A percentile compares a stretch with the other conserved stretches of the same genome.
These are phyloP conservation scores for Didymellaceae sp. DNA, from an alignment of 2,329 filamentous ascomycete genomes.

Conservation along the genomic window DNA sequence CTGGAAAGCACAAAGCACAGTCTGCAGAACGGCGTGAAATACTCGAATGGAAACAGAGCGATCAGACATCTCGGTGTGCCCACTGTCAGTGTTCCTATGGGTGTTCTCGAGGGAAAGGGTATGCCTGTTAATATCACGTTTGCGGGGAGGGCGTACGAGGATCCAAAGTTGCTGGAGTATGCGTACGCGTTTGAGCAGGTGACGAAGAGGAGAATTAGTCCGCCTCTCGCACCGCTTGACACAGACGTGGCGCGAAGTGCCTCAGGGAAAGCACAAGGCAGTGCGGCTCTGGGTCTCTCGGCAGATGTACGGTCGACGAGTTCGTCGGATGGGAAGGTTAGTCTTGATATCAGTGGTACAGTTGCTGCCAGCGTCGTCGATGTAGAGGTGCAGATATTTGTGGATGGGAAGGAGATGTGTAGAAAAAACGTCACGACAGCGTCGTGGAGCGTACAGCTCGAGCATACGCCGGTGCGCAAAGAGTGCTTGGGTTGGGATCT, in stretches of 20 bases:
- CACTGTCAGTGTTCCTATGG: constrained; percentile 62
- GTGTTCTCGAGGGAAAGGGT: constrained; percentile 51
- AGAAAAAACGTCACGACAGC: neutral
- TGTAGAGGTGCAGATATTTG: constrained; percentile 22
- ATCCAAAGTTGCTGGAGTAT: constrained; percentile 42
- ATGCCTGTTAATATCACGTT: constrained; percentile 64
- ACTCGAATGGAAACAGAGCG: constrained; percentile 61
- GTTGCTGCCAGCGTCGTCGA: neutral
- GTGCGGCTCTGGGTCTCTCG: neutral
- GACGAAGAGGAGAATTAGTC: constrained; percentile 20
- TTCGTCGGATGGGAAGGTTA: neutral
- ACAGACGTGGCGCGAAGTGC: constrained; percentile 19
- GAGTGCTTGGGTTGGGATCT: constrained; percentile 35
- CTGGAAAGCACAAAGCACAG: constrained; percentile 43
- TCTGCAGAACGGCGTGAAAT: constrained; percentile 60
- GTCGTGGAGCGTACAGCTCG: constrained; percentile 19
- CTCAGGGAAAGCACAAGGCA: neutral
- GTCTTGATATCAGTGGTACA: constrained; percentile 2
- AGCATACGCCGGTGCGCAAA: constrained; percentile 10
- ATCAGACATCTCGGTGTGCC: constrained; percentile 63
- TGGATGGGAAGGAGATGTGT: constrained; percentile 25
- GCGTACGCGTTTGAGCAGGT: constrained; percentile 33
- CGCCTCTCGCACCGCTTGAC: constrained; percentile 16
- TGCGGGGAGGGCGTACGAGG: constrained; percentile 57
- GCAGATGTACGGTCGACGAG: neutral